Conservation (phyloP, 768 basidiomycete species). For the Hydnomerulius pinastri region DNA sequence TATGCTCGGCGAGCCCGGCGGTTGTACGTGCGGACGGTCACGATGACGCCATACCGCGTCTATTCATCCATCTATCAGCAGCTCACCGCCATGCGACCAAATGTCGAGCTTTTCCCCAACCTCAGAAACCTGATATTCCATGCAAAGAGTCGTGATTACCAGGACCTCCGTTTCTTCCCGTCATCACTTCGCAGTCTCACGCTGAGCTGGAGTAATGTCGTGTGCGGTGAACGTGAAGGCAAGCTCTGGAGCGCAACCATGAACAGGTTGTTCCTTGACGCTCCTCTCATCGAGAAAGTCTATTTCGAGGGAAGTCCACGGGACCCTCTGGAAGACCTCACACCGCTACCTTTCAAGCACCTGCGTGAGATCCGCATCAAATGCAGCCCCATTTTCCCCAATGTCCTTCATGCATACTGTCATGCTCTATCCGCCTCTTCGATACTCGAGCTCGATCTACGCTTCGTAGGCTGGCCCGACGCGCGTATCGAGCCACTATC, state of each 20-base stretch:
- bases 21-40: constrained; percentile 28
- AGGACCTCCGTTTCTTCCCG: constrained; percentile 21
- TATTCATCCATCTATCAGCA: constrained; percentile 29
- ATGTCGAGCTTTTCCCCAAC: constrained; percentile 26
- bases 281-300: constrained; percentile 22
- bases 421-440: constrained; percentile 20
- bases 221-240: constrained; percentile 12
- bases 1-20: constrained; percentile 22
- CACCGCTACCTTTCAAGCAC: constrained; percentile 18
- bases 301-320: constrained; percentile 28
- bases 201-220: constrained; percentile 21
- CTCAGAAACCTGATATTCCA: constrained; percentile 17
- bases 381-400: constrained; percentile 21
- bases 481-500: constrained; percentile 14
- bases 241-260: constrained; percentile 23
- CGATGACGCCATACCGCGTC: constrained; percentile 25
- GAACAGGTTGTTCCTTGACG: constrained; percentile 18
- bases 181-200: constrained; percentile 22
- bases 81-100: constrained; percentile 20
- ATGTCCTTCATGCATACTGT: constrained; percentile 26
- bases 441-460: constrained; percentile 24
- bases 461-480: constrained; percentile 25
- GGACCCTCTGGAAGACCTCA: constrained; percentile 12
- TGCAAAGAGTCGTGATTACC: constrained; percentile 10
- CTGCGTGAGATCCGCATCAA: constrained; percentile 24